A percentile compares a stretch with the other conserved stretches of the same genome.
Conservation (phyloP, 768 basidiomycete genomes). For the Auriscalpium orientale region DNA sequence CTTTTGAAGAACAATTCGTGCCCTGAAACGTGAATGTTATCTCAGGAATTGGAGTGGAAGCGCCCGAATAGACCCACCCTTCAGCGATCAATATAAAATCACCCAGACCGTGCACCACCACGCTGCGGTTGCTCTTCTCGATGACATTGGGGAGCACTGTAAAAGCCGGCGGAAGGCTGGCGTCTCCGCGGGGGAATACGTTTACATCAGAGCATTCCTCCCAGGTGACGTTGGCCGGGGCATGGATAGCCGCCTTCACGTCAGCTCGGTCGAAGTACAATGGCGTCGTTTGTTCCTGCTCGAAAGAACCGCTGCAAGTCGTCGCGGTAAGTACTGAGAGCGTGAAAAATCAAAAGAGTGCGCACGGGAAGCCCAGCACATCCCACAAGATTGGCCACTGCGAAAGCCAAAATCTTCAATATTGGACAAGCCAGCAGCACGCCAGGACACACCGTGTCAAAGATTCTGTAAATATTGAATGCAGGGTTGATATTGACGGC, state of each 20-base stretch:
- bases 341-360: neutral
- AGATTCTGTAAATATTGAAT: constrained; percentile 72
- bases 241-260: constrained; percentile 67
- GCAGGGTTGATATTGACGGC: constrained; percentile 62
- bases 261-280: constrained; percentile 65
- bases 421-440: neutral
- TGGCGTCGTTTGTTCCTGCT: constrained; percentile 44
- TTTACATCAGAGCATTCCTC: constrained; percentile 49
- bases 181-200: constrained; percentile 59
- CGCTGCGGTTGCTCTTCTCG: constrained; percentile 60
- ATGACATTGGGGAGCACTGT: constrained; percentile 68
- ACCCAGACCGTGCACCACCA: constrained; percentile 65
- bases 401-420: neutral
- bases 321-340: neutral
- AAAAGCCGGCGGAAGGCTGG: constrained; percentile 52
- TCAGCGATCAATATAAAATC: constrained; percentile 71
- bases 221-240: constrained; percentile 55
- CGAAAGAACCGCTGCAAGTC: constrained; percentile 42
- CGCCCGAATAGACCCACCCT: constrained; percentile 37
- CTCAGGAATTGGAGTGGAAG: neutral
- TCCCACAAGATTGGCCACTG: constrained; percentile 67
- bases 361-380: constrained; percentile 72
- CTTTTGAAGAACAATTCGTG: constrained; percentile 31
- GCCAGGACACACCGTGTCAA: constrained; percentile 43
- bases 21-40: constrained; percentile 11